Evolutionary conservation across 192 early-diverging fungal species (phyloP).

Genomic region (Oehlia diaphana): DNA sequence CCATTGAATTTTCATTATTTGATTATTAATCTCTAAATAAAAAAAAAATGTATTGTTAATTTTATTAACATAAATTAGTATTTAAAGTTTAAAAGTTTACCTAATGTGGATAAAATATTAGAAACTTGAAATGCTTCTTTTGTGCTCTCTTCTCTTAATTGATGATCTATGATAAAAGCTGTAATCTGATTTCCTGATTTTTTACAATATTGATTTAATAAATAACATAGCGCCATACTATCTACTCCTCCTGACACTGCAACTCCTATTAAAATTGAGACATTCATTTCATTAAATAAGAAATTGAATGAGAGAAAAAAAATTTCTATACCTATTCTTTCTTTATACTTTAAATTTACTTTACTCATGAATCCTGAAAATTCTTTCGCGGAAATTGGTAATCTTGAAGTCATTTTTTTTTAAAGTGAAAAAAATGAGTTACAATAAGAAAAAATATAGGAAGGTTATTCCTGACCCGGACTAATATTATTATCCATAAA

Average conservation of each 20-base stretch:
- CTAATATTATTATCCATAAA: too few species aligned
- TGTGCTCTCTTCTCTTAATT: constrained; percentile 40
- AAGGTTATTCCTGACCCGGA: too few species aligned
- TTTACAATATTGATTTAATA: constrained; percentile 25
- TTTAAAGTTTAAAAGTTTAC: constrained; percentile 21
- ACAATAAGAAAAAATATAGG: too few species aligned
- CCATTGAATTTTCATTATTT: constrained; percentile 16
- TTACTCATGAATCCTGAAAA: neutral
- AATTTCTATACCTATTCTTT: constrained; percentile 3
- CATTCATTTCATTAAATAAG: too few species aligned
- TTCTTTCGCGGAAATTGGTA: neutral
- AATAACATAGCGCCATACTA: constrained; percentile 38
- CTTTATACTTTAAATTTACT: neutral
- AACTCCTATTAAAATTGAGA: constrained; percentile 25
- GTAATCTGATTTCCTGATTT: constrained; percentile 1
- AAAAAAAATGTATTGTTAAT: neutral
- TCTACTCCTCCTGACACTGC: constrained; percentile 46
- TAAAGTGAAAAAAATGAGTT: neutral
- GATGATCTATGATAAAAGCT: constrained; percentile 54
- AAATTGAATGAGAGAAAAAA: neutral
- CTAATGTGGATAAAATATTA: constrained; percentile 30
- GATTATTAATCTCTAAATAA: neutral
- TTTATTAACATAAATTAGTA: too few species aligned
- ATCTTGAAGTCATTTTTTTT: neutral
- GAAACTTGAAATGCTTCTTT: constrained; percentile 41